Evolutionary conservation across 257 asterid genomes (phyloP).

Genomic region (Petrea volubilis): DNA sequence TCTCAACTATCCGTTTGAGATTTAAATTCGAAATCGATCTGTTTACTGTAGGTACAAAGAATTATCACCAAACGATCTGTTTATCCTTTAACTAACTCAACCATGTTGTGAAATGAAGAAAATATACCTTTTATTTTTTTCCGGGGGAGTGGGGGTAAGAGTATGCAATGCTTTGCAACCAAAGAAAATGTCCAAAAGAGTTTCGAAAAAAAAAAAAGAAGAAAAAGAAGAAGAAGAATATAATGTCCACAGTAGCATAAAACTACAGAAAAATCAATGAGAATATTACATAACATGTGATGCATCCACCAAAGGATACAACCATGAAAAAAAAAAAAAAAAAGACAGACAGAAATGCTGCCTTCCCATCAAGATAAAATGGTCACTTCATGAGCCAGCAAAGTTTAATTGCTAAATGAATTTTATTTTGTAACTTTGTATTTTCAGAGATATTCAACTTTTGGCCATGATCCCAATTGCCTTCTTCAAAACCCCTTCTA

Average conservation of each 20-base stretch:
- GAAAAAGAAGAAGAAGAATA: too few species aligned
- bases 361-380: slow-evolving; percentile 37
- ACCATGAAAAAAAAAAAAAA: slow-evolving; percentile 63
- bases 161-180: slow-evolving; percentile 16
- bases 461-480: slow-evolving; percentile 15
- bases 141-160: slow-evolving; percentile 1
- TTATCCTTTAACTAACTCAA: too few species aligned
- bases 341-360: slow-evolving; percentile 24
- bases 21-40: too few species aligned
- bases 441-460: slow-evolving; percentile 7
- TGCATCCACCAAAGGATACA: slow-evolving; percentile 40
- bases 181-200: too few species aligned
- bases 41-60: too few species aligned
- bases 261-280: slow-evolving; percentile 32
- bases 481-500: slow-evolving; percentile 11
- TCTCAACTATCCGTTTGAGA: too few species aligned
- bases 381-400: slow-evolving; percentile 25
- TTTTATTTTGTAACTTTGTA: slow-evolving; percentile 18
- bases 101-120: too few species aligned
- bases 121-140: too few species aligned
- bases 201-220: too few species aligned
- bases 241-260: slow-evolving; percentile 24
- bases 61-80: too few species aligned
- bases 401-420: not conserved
- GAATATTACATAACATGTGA: slow-evolving; percentile 59